Percentiles rank a stretch among this genome's conserved stretches.
Evolutionary conservation across 2,329 filamentous ascomycete species (phyloP).

Genomic region (Cyanodermella asteris): DNA sequence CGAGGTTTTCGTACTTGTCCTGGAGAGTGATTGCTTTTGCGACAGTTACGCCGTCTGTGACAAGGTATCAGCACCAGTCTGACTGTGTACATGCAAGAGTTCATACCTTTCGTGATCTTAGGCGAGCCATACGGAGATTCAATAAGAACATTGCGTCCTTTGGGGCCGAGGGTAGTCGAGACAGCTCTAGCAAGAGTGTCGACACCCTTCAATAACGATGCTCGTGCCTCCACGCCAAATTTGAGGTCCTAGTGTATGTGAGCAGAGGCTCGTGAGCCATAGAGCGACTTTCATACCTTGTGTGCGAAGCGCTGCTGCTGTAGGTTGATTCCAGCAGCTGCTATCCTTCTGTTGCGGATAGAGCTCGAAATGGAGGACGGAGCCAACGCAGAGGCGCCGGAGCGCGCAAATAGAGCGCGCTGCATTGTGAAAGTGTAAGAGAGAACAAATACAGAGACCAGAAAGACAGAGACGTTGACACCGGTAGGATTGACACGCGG

Average conservation of each 20-base stretch:
- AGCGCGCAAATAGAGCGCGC: slow-evolving; percentile 67
- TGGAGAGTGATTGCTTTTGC: slow-evolving; percentile 77
- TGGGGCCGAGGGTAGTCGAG: slow-evolving; percentile 85
- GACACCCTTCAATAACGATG: slow-evolving; percentile 74
- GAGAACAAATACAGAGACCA: no score
- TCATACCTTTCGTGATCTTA: slow-evolving; percentile 91
- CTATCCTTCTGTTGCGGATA: no score
- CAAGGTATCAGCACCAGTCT: neutral
- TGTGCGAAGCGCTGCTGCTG: slow-evolving; percentile 93
- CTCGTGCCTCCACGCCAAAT: slow-evolving; percentile 88
- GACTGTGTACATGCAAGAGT: neutral
- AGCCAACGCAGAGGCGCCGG: no score
- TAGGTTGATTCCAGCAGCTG: slow-evolving; percentile 36
- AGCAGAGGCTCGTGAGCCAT: no score
- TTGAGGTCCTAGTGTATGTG: slow-evolving; percentile 98
- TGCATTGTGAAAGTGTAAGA: no score
- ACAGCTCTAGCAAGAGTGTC: slow-evolving; percentile 94
- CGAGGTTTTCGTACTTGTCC: slow-evolving; percentile 99
- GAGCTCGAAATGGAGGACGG: slow-evolving; percentile 31
- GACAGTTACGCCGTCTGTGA: slow-evolving; percentile 63
- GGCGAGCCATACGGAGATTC: slow-evolving; percentile 97
- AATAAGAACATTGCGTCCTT: slow-evolving; percentile 95
- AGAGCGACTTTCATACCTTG: slow-evolving; percentile 44
- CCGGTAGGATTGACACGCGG: no score
- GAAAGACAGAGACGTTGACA: no score